Evolutionary conservation across 768 basidiomycete species (phyloP), one percentile per base, ranked within the genome.

Genomic region (Tricholoma bakamatsutake): DNA sequence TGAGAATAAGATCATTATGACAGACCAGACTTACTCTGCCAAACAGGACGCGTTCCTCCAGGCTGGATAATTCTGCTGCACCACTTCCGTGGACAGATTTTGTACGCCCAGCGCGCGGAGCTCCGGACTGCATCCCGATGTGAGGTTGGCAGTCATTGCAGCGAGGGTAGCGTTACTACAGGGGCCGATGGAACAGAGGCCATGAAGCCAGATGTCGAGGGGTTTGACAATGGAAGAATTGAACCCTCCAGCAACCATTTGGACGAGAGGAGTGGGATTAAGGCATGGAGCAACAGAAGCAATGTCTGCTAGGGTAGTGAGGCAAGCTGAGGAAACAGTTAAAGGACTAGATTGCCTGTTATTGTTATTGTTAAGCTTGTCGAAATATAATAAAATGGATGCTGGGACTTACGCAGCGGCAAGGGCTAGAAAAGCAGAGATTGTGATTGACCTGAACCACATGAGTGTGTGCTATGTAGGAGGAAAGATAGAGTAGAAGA

Each of bases 131-230:
- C 80, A 82, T 27, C 79, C 78, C 4, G 65, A 61, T 0, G 82
- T 81, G 47, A 87, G 52, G 61, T 81, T 83, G 30, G 71, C 62
- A 7, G 83, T 78, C 45, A 88, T 72, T 1, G 71, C 62, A 17
- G 83, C 68, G 9, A 91, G 73, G 0, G 85, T 83, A 17, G 69
- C 69, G 57, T 90, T 86, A 61, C 73, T 79, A 66, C 88, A 89
- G 8, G 80, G 57, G 5, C 66, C 69, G 46, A 71, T 69, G 15
- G 74, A 59, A 65, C 87, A 88, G 51, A 86, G 35, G 47, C 78
- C 79, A 0, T 69, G 74, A 48, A 88, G 68, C 88, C 88, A 91
- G 39, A 52, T 76, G 67, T 85, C 72, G 54, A 89, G 60, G 11
- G 81, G 71, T 4, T 61, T 59, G 17, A 82, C 67, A 46, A 84